phyloP scores from a whole-genome alignment of 2,329 filamentous ascomycete genomes.

The Beauveria caledonica region DNA sequence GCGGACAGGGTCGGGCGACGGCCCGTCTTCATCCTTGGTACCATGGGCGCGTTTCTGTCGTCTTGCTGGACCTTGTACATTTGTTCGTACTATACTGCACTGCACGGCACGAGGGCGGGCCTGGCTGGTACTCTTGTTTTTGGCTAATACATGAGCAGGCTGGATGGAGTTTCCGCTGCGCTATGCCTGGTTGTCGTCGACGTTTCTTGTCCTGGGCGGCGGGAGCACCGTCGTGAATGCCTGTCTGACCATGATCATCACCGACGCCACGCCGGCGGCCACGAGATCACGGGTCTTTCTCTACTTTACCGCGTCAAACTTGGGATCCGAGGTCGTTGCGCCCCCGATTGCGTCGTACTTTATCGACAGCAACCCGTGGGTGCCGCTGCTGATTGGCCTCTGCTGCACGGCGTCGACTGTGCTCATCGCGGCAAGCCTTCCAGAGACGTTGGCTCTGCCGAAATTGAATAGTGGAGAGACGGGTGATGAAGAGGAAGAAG shows the following conservation, averaged over 20 bases:
- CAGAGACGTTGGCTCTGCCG: background rate
- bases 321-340: conserved; percentile 40
- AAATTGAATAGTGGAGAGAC: background rate
- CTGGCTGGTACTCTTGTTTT: background rate
- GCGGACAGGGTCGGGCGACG: conserved; percentile 2
- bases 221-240: conserved; percentile 1
- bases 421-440: background rate
- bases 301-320: conserved; percentile 77
- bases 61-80: conserved; percentile 3
- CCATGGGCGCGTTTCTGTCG: background rate
- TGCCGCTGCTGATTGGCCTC: conserved; percentile 3
- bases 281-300: conserved; percentile 45
- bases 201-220: conserved; percentile 5
- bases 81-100: background rate
- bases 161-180: conserved; percentile 8
- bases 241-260: conserved; percentile 9
- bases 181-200: conserved; percentile 3
- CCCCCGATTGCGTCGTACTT: conserved; percentile 8
- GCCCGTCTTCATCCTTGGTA: background rate
- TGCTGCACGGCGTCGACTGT: background rate
- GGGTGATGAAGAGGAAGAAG: too few species aligned
- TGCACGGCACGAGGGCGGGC: too few species aligned
- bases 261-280: background rate
- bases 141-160: background rate
- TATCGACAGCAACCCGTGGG: conserved; percentile 8